Conservation (phyloP, 1,284 basidiomycete species). For the Flammula alnicola region DNA sequence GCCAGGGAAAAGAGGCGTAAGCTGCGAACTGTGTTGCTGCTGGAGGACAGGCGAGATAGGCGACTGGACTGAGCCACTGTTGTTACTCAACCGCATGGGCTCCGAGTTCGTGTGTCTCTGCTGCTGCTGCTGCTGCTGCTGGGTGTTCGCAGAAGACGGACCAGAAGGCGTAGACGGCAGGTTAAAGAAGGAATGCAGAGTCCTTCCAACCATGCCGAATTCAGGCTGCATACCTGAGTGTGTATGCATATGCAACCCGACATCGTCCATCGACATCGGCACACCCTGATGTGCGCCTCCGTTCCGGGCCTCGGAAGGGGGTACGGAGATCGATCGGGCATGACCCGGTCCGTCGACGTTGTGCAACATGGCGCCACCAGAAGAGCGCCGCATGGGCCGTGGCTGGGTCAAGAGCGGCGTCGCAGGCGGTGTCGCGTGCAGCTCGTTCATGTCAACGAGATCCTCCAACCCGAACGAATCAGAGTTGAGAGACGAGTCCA, state of each 20-base stretch:
- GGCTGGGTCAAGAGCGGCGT: constrained; percentile 54
- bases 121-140: constrained; percentile 7
- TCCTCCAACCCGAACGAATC: constrained; percentile 57
- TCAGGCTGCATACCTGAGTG: too few relatives aligned
- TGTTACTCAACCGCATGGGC: constrained; percentile 16
- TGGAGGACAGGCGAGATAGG: constrained; percentile 22
- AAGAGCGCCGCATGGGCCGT: constrained; percentile 41
- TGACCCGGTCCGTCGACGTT: constrained; percentile 40
- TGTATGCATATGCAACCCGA: constrained; percentile 26
- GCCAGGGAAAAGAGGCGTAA: constrained; percentile 11
- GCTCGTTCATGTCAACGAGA: constrained; percentile 57
- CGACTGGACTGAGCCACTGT: constrained; percentile 14
- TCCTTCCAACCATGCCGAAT: constrained; percentile 5
- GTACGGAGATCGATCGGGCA: constrained; percentile 40
- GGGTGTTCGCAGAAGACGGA: too few relatives aligned
- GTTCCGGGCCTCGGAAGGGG: constrained; percentile 38
- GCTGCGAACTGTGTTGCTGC: constrained; percentile 17
- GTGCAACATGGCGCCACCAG: constrained; percentile 29
- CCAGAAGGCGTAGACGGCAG: too few relatives aligned
- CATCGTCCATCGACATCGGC: constrained; percentile 28
- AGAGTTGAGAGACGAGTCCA: too few relatives aligned
- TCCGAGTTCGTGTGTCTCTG: constrained; percentile 11
- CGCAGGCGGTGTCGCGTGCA: constrained; percentile 61
- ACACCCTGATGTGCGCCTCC: constrained; percentile 7
- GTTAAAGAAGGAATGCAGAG: constrained; percentile 17